phyloP scores from a whole-genome alignment of 768 basidiomycete genomes.

The Fistulinella prunicolor region DNA sequence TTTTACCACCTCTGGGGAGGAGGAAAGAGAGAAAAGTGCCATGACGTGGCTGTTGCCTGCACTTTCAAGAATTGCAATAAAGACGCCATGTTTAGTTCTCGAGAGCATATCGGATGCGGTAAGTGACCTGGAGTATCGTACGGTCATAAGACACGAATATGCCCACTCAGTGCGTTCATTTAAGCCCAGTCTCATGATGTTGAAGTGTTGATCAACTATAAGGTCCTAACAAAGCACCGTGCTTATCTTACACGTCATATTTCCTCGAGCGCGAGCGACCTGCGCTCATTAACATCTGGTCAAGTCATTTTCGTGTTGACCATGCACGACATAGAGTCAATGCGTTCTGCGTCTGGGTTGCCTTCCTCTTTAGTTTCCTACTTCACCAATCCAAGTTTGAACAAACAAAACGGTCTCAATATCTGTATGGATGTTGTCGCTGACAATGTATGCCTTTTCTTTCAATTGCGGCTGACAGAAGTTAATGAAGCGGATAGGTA shows the following conservation, averaged over 20 bases:
- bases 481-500: constrained; percentile 48
- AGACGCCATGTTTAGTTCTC: constrained; percentile 81
- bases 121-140: constrained; percentile 90
- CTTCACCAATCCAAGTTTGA: constrained; percentile 84
- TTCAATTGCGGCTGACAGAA: background rate
- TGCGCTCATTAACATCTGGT: constrained; percentile 71
- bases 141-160: constrained; percentile 84
- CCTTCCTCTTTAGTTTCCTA: constrained; percentile 83
- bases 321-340: constrained; percentile 84
- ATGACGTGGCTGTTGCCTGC: constrained; percentile 81
- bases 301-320: constrained; percentile 83
- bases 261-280: constrained; percentile 60
- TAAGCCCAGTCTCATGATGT: background rate
- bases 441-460: constrained; percentile 57
- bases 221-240: constrained; percentile 75
- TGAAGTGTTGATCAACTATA: constrained; percentile 5
- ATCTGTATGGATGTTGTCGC: constrained; percentile 84
- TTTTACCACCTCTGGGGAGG: constrained; percentile 51
- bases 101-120: constrained; percentile 82
- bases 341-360: constrained; percentile 76
- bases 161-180: constrained; percentile 60
- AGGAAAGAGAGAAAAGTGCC: constrained; percentile 51
- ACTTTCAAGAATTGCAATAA: constrained; percentile 73
- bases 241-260: constrained; percentile 61
- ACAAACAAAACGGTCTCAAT: constrained; percentile 62